Base-by-base conservation (phyloP, 2,329 filamentous ascomycete genomes). In the Xylaria sp. region DNA sequence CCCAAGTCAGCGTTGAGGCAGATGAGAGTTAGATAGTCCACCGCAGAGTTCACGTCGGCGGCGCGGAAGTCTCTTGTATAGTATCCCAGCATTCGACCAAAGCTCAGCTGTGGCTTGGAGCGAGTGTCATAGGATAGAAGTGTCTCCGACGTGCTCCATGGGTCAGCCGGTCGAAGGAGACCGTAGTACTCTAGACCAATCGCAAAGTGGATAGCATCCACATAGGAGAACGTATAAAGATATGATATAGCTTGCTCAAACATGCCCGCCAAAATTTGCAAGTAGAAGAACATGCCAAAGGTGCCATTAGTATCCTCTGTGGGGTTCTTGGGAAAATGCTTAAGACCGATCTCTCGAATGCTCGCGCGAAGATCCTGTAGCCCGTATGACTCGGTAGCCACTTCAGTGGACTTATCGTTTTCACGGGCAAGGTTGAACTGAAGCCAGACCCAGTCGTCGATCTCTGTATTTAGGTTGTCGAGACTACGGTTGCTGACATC, bases 61-160 rank as follows among this genome's bases (percentile, higher is more conserved):
- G 92, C 92, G 55, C 95, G 90, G 86, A 99, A 99, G 77, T 97
- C 94, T 57, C 91, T 87, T 4, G 96, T 99, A 81, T 99, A 99
- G 76, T 95, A 92, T 42, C 94, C 96, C 64, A 98, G 83, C 82
- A 98, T 92, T 62, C 91, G 90, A 46, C 92, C 94, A 78, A 98
- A 98, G 81, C 95, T 97, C 78, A 99, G 89, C 75, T 97, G 93
- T 4, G 93, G 84, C 66, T 87, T 83, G 67, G 87, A 85, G 69
- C 88, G 86, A 71, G 85, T 90, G 69, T 87, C 92, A 76, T 87
- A 79, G 68, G 82, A 87, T 43, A 87, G 79, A 49, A 89, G 79
- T 70, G 96, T 91, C 73, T 90, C 90, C 53, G 90, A 88, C 9
- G 87, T 87, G 7, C 87, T 86, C 70, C 87, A 85, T 66, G 92